Evolutionary conservation across 2,329 filamentous ascomycete genomes (phyloP).

Genomic region (Aspergillus niger): DNA sequence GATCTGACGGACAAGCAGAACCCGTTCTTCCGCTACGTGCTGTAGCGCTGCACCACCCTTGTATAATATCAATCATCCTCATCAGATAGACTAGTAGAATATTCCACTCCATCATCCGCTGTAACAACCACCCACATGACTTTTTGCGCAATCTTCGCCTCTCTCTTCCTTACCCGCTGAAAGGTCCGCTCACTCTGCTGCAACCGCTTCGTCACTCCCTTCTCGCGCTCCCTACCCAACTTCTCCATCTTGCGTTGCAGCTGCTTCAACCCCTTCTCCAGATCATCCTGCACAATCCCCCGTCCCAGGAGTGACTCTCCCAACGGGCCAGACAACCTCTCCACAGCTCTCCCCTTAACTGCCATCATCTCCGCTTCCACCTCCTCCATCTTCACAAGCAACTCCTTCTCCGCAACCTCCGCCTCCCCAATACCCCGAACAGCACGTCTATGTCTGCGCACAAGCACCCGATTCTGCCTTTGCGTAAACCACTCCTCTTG

Average conservation of each 20-base stretch:
- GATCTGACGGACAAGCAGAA: slow-evolving; percentile 71
- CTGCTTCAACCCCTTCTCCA: slow-evolving; percentile 13
- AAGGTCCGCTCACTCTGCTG: slow-evolving; percentile 10
- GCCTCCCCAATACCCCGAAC: slow-evolving; percentile 7
- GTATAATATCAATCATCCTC: not conserved
- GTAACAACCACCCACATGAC: slow-evolving; percentile 20
- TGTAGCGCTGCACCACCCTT: slow-evolving; percentile 31
- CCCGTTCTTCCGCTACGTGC: slow-evolving; percentile 64
- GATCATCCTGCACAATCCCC: slow-evolving; percentile 13
- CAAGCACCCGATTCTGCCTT: slow-evolving; percentile 10
- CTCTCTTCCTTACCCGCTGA: slow-evolving; percentile 14
- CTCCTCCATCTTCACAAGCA: slow-evolving; percentile 12
- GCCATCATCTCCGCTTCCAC: not conserved
- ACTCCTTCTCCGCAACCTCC: not conserved
- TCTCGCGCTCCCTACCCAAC: slow-evolving; percentile 12
- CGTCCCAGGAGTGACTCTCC: slow-evolving; percentile 14
- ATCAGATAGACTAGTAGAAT: slow-evolving; percentile 15
- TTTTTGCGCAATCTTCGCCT: slow-evolving; percentile 14
- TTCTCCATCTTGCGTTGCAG: slow-evolving; percentile 9
- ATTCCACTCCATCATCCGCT: slow-evolving; percentile 16
- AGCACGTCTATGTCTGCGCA: slow-evolving; percentile 10
- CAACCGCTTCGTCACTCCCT: slow-evolving; percentile 9
- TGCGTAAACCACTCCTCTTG: slow-evolving; percentile 13
- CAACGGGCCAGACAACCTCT: slow-evolving; percentile 14
- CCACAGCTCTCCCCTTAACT: slow-evolving; percentile 2